phyloP scores from a whole-genome alignment of 169 alveolate genomes.

The Plasmodium gaboni region DNA sequence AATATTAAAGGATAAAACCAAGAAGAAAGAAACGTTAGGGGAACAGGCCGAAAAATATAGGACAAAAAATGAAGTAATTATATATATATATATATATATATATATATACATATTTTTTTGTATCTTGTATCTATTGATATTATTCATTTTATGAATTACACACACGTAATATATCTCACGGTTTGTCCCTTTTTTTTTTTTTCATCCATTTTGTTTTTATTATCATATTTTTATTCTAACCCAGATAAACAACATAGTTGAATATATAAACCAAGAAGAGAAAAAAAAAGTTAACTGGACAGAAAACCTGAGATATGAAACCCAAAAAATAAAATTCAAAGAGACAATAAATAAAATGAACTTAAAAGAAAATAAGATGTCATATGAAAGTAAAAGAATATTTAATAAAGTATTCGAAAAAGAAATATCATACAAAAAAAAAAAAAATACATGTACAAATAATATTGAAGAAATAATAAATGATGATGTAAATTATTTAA shows the following conservation, averaged over 20 bases:
- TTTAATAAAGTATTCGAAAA: constrained; percentile 28
- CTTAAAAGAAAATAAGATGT: background rate
- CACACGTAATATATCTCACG: background rate
- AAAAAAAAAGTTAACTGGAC: constrained; percentile 54
- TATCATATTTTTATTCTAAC: background rate
- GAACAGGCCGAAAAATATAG: constrained; percentile 73
- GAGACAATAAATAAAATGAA: constrained; percentile 18
- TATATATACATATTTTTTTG: background rate
- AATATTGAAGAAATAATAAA: background rate
- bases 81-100: background rate
- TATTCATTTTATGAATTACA: background rate
- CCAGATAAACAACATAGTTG: constrained; percentile 38
- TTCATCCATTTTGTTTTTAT: background rate
- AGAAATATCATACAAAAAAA: background rate
- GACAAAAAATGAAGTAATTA: constrained; percentile 45
- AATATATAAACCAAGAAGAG: constrained; percentile 55
- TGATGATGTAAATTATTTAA: background rate
- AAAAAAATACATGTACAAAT: background rate
- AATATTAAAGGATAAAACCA: constrained; percentile 43
- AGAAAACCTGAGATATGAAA: constrained; percentile 29
- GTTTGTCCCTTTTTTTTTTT: background rate
- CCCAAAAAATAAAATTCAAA: constrained; percentile 28
- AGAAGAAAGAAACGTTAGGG: constrained; percentile 45
- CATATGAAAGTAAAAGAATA: constrained; percentile 4
- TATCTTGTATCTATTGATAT: background rate